These are phyloP conservation scores for Rhododendron kiyosumense DNA, from an alignment of 148 eudicot genomes.

Conservation along the genomic window DNA sequence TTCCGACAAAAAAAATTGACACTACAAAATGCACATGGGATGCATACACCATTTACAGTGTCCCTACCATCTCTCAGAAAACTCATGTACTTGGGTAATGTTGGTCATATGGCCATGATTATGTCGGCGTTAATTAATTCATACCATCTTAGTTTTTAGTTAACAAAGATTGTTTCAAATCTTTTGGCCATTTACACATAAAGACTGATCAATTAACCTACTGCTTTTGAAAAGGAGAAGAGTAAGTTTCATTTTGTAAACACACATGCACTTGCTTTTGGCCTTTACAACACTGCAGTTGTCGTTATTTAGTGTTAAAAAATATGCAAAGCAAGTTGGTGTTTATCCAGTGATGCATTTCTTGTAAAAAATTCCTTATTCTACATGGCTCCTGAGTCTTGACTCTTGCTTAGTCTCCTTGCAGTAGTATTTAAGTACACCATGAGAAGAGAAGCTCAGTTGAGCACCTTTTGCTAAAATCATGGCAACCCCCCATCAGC, in stretches of 20 bases:
- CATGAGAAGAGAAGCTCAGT: too few species aligned
- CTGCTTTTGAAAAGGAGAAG: neutral
- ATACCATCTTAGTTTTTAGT: neutral
- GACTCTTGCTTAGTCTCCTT: too few species aligned
- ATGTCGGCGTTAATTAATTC: neutral
- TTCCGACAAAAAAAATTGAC: too few species aligned
- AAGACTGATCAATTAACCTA: neutral
- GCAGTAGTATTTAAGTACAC: too few species aligned
- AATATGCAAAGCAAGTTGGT: neutral
- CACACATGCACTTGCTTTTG: neutral
- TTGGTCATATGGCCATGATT: neutral
- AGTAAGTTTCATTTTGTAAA: neutral
- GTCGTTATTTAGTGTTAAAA: neutral
- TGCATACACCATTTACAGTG: neutral
- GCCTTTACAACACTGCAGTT: neutral
- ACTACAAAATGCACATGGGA: neutral
- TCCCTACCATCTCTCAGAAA: neutral
- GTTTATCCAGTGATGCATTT: neutral
- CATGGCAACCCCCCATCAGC: too few species aligned
- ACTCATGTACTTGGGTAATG: neutral
- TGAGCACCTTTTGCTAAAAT: too few species aligned
- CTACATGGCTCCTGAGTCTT: neutral
- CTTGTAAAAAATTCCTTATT: neutral
- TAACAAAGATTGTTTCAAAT: neutral
- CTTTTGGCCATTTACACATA: neutral